Percentiles rank a stretch among this genome's conserved stretches.
phyloP scores from a whole-genome alignment of 805 yeast genomes.

The Candida ipomoeae region DNA sequence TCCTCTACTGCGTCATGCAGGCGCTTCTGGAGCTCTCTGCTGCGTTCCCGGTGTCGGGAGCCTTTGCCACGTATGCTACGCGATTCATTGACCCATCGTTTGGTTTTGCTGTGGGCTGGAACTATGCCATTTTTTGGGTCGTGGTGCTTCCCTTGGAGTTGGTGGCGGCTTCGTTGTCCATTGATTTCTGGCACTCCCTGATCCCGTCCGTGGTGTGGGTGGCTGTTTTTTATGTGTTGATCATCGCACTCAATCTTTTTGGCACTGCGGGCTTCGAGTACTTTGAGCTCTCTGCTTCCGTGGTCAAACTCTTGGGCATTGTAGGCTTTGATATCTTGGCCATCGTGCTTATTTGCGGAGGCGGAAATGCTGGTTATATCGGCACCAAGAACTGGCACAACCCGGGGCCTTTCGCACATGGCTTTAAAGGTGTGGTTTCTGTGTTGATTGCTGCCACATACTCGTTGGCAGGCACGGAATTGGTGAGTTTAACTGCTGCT shows the following conservation, averaged over 20 bases:
- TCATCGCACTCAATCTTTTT: constrained; percentile 29
- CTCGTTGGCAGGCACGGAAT: constrained; percentile 42
- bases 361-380: constrained; percentile 35
- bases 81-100: constrained; percentile 41
- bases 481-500: constrained; percentile 37
- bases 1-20: constrained; percentile 42
- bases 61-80: constrained; percentile 39
- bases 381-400: constrained; percentile 37
- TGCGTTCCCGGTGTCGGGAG: constrained; percentile 36
- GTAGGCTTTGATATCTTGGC: constrained; percentile 40
- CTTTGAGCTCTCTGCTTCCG: constrained; percentile 33
- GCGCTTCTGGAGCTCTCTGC: constrained; percentile 39
- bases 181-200: constrained; percentile 36
- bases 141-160: constrained; percentile 40
- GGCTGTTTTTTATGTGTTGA: constrained; percentile 35
- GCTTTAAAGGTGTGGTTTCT: constrained; percentile 35
- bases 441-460: constrained; percentile 40
- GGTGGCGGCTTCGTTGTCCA: constrained; percentile 40
- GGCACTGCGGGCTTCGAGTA: constrained; percentile 38
- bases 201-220: constrained; percentile 42
- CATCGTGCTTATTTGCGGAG: constrained; percentile 37
- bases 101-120: constrained; percentile 46
- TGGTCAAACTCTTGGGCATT: constrained; percentile 35
- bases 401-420: constrained; percentile 35
- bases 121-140: constrained; percentile 43